Base-by-base conservation (phyloP, 371 early-diverging fungal species). In the Syncephalis plumigaleata region DNA sequence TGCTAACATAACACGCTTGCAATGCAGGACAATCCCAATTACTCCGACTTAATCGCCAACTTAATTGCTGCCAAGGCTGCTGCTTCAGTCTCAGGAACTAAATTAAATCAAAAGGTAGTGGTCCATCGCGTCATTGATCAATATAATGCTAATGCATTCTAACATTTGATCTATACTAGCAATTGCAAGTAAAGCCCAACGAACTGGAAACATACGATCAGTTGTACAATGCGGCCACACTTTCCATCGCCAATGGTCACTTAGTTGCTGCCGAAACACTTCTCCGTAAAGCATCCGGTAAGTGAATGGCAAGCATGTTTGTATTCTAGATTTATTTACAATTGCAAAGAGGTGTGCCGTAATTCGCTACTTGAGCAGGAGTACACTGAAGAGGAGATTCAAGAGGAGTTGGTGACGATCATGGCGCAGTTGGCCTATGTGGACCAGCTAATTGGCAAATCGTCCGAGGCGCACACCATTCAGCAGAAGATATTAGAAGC, bases 341-440 rank as follows among this genome's bases (percentile, higher is more conserved):
- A 17, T 51, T 43, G 11, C n/a, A 9, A 20, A 65, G 67, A 49
- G 36, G 44, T 46, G 11, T 74, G 77, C 50, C 52, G 63, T 2
- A 62, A 67, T 42, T 51, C 67, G 1, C 48, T 75, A 16, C 36
- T 42, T n/a, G 53, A 53, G 27, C 67, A 66, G 36, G 70, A 67
- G n/a, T 70, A 70, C 24, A 62, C 68, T 21, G 71, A 75, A 45
- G 72, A 77, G 42, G 79, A 80, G 45, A 74, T 79, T 23, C 75
- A 80, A 42, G 66, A 70, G 37, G 86, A 85, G 53, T 50, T 82
- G 55, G 72, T 73, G 13, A 67, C 75, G 7, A 73, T 85, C 46
- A 57, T 66, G 3, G 67, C 74, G 11, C 84, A 85, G 62, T 59
- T 79, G n/a, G 82, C 75, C 9, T 83, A 75, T 51, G 74, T 79